These are phyloP conservation scores for Lyophyllum decastes DNA, from an alignment of 768 basidiomycete species.

Conservation along the genomic window DNA sequence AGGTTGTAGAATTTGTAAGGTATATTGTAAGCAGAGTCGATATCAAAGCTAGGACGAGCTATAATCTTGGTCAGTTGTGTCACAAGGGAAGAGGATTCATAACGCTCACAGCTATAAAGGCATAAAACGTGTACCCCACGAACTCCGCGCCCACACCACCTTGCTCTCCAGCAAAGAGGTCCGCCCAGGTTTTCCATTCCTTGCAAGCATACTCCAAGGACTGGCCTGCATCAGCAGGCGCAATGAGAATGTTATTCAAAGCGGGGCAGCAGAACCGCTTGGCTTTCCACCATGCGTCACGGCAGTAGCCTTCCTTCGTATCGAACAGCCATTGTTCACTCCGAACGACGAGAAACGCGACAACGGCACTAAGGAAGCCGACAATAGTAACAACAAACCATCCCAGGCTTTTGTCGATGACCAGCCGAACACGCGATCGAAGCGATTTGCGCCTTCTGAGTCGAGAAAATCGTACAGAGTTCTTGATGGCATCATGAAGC, in stretches of 20 bases:
- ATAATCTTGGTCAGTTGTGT: background rate
- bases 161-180: slow-evolving; percentile 41
- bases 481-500: slow-evolving; percentile 96
- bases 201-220: slow-evolving; percentile 47
- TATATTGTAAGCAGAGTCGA: slow-evolving; percentile 84
- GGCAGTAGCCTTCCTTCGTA: slow-evolving; percentile 89
- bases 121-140: slow-evolving; percentile 70
- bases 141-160: slow-evolving; percentile 40
- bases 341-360: slow-evolving; percentile 86
- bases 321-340: slow-evolving; percentile 91
- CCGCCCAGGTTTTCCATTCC: slow-evolving; percentile 78
- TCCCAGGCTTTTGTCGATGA: slow-evolving; percentile 77
- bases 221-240: background rate
- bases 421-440: slow-evolving; percentile 62
- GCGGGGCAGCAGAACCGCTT: slow-evolving; percentile 81
- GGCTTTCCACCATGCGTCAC: slow-evolving; percentile 66
- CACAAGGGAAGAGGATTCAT: background rate
- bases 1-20: slow-evolving; percentile 87
- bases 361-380: slow-evolving; percentile 80
- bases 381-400: slow-evolving; percentile 91
- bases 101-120: slow-evolving; percentile 71
- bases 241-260: slow-evolving; percentile 20
- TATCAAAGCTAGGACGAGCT: slow-evolving; percentile 73
- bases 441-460: slow-evolving; percentile 71
- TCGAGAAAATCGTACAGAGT: slow-evolving; percentile 77